Conservation (phyloP, 1,139 yeast genomes). For the Yamadazyma trypodendri region DNA sequence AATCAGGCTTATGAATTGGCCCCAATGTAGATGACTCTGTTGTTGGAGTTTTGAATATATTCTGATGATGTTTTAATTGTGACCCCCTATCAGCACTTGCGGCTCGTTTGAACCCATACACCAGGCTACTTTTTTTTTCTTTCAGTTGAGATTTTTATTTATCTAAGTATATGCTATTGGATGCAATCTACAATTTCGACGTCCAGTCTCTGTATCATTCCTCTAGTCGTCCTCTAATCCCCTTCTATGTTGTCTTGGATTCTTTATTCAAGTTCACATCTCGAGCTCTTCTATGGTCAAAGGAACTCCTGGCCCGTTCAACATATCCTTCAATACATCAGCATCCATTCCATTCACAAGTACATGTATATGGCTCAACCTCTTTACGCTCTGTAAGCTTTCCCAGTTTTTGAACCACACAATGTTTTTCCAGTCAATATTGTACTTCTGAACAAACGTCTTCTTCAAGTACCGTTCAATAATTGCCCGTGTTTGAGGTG, state of each 20-base stretch:
- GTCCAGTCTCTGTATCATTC: no score
- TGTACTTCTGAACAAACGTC: conserved; percentile 41
- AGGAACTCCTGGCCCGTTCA: conserved; percentile 21
- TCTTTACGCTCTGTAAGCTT: conserved; percentile 55
- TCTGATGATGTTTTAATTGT: no score
- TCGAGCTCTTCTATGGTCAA: conserved; percentile 19
- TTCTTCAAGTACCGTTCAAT: conserved; percentile 41
- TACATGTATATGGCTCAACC: conserved; percentile 60
- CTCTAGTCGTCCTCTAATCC: no score
- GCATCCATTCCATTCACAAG: conserved; percentile 37
- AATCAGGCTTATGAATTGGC: neutral
- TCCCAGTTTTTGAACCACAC: conserved; percentile 68
- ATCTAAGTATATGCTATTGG: no score
- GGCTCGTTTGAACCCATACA: no score
- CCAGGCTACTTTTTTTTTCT: no score
- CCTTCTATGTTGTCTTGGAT: neutral
- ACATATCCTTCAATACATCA: conserved; percentile 20
- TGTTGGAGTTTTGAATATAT: neutral
- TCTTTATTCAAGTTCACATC: neutral
- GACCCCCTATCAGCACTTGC: no score
- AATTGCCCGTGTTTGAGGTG: conserved; percentile 30
- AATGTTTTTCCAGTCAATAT: conserved; percentile 35
- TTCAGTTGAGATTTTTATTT: no score
- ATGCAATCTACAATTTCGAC: no score
- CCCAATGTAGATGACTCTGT: neutral